Base-by-base conservation (phyloP, 352 stramenopile species). In the Phytopythium oedochilum region DNA sequence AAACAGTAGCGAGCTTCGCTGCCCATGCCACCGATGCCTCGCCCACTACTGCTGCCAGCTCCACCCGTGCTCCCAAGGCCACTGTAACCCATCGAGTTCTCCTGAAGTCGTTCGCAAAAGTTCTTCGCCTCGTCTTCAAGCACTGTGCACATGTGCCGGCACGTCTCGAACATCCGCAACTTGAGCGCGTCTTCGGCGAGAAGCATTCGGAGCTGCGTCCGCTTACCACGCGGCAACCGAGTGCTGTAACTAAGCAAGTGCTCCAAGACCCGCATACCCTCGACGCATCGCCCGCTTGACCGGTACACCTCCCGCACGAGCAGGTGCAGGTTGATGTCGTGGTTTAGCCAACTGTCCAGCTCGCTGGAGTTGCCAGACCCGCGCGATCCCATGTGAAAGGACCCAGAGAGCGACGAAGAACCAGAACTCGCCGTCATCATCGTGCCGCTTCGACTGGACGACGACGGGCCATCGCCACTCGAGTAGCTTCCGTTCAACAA, bases 301-400 rank as follows among this genome's bases (percentile, higher is more conserved):
- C 74, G 78, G 53, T 93, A 95, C 6, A 93, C 59, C 17, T 95
- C 83, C 4, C 83, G 81, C 10, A 95, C 59, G 26, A 90, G 64
- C 31, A 95, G 58, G 48, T 95, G 85, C n/a, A 95, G 54, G n/a
- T 69, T 83, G 45, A 95, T 84, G 29, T 93, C 81, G 53, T 95
- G 83, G 51, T 81, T 88, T 15, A 95, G 58, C 83, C 81, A 93
- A 9, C 71, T 69, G 53, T 95, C 85, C 55, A 91, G 66, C 28
- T 92, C 82, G 25, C 72, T 86, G 10, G 71, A 82, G 52, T 85
- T 86, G n/a, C 73, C 65, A 9, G 59, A 68, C 25, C 74, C 76
- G 5, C 75, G 61, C 32, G 67, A 79, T 49, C 60, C 83, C 8
- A 88, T 17, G 29, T 83, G 68, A 55, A 90, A 77, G 20, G 76